Percentiles rank a stretch among this genome's conserved stretches.
Evolutionary conservation across 2,329 filamentous ascomycete genomes (phyloP).

Genomic region (Coccinonectria pachysandricola): DNA sequence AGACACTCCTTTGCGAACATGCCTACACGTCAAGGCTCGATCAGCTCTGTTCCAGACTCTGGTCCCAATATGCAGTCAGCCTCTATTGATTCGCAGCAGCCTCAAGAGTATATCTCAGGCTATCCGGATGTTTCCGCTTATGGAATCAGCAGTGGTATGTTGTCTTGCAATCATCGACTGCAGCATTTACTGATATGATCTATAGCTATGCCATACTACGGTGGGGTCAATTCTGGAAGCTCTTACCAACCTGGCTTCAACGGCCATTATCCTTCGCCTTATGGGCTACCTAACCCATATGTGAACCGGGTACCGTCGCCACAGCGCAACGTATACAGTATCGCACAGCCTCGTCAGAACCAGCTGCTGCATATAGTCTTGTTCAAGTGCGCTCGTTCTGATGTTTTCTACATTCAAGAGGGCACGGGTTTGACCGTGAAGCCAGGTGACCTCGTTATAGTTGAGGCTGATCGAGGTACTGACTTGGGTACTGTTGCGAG

Average conservation of each 20-base stretch:
- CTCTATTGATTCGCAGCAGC: constrained; percentile 31
- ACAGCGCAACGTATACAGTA: constrained; percentile 50
- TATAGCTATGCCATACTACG: constrained; percentile 20
- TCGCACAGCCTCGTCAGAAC: constrained; percentile 51
- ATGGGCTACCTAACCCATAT: constrained; percentile 34
- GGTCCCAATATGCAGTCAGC: constrained; percentile 36
- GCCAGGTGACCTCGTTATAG: constrained; percentile 87
- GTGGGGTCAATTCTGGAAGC: constrained; percentile 13
- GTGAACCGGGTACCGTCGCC: constrained; percentile 47
- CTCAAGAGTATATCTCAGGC: constrained; percentile 31
- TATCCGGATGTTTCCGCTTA: constrained; percentile 31
- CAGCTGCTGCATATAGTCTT: constrained; percentile 79
- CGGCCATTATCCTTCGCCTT: constrained; percentile 37
- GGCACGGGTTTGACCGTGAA: constrained; percentile 87
- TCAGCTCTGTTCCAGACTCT: constrained; percentile 48
- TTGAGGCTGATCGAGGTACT: constrained; percentile 91
- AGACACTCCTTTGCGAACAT: constrained; percentile 71
- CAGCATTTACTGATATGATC: no score
- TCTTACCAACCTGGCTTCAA: constrained; percentile 19
- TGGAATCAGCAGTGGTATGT: constrained; percentile 32
- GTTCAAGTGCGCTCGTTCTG: constrained; percentile 92
- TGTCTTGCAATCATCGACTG: no score
- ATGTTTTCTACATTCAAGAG: constrained; percentile 95
- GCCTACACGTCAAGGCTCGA: constrained; percentile 52
- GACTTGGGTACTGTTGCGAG: constrained; percentile 89